These are phyloP conservation scores for Solanum ossicruentum DNA, from an alignment of 257 asterid species.

Conservation along the genomic window DNA sequence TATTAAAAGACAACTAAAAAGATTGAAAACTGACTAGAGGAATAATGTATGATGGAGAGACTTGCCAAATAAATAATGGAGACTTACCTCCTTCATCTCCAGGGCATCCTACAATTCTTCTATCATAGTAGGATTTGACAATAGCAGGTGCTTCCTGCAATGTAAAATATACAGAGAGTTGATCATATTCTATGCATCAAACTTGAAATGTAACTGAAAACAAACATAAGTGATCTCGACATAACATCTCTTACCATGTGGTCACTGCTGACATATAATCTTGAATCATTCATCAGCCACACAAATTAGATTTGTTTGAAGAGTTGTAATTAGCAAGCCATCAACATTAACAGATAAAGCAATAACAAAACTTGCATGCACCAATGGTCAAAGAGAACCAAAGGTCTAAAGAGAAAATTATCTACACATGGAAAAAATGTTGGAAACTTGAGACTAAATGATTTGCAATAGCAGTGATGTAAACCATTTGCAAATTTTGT, in stretches of 20 bases:
- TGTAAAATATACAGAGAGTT: not conserved
- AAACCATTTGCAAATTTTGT: not conserved
- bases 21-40: not conserved
- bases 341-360: not conserved
- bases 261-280: not conserved
- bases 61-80: not conserved
- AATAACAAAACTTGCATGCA: not conserved
- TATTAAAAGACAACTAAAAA: not conserved
- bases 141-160: slow-evolving; percentile 79
- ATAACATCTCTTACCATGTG: not conserved
- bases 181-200: not conserved
- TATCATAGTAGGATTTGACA: slow-evolving; percentile 53
- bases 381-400: not conserved
- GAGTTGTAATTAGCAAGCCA: not conserved
- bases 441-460: not conserved
- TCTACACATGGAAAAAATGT: not conserved
- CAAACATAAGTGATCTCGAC: not conserved
- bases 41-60: not conserved
- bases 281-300: not conserved
- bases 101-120: slow-evolving; percentile 92
- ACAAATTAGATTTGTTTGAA: not conserved
- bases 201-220: not conserved
- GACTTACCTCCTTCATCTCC: slow-evolving; percentile 84
- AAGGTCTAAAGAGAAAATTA: not conserved
- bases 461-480: not conserved